phyloP scores from a whole-genome alignment of 129 eudicot species.

The Artemisia tridentata region DNA sequence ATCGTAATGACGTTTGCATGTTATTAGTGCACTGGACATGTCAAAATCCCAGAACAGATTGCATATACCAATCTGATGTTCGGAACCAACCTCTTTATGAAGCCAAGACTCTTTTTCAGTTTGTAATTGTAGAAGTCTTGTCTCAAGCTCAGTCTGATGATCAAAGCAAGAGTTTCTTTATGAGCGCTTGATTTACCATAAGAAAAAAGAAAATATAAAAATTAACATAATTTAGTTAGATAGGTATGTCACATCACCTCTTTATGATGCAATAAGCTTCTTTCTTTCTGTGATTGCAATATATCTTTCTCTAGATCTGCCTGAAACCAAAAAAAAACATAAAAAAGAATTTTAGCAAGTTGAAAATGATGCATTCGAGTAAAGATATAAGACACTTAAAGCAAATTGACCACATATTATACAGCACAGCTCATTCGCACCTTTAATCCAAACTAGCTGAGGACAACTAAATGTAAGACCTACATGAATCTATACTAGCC shows the following conservation, averaged over 20 bases:
- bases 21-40: neutral
- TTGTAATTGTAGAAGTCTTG: slow-evolving; percentile 42
- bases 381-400: too few relatives aligned
- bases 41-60: slow-evolving; percentile 10
- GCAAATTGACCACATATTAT: too few relatives aligned
- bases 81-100: slow-evolving; percentile 64
- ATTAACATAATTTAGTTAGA: slow-evolving; percentile 12
- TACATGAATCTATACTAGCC: too few relatives aligned
- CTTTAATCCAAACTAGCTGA: too few relatives aligned
- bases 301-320: slow-evolving; percentile 34
- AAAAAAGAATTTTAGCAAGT: slow-evolving; percentile 15
- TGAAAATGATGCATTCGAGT: slow-evolving; percentile 4
- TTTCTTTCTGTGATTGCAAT: slow-evolving; percentile 32
- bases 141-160: slow-evolving; percentile 56
- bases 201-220: slow-evolving; percentile 1
- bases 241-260: slow-evolving; percentile 35
- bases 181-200: slow-evolving; percentile 6
- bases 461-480: too few relatives aligned
- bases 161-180: slow-evolving; percentile 1
- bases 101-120: slow-evolving; percentile 56
- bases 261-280: slow-evolving; percentile 28
- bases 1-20: neutral
- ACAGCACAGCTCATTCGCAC: too few relatives aligned
- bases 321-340: slow-evolving; percentile 22
- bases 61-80: neutral